Evolutionary conservation across 148 eudicot genomes (phyloP).

Genomic region (Gaultheria prostrata): DNA sequence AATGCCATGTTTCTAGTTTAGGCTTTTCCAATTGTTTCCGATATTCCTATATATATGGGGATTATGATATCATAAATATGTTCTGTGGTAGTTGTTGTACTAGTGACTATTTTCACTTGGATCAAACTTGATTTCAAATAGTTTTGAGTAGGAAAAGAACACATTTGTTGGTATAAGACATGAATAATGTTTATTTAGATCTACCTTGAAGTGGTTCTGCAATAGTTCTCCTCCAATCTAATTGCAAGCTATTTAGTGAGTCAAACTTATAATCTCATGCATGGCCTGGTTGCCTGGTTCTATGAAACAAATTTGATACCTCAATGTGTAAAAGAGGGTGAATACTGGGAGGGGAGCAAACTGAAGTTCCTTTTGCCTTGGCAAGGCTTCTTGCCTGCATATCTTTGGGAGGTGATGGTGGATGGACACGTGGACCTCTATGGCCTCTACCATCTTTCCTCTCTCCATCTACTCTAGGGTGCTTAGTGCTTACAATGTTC

Average conservation of each 20-base stretch:
- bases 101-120: not conserved
- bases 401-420: no score
- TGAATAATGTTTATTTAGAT: not conserved
- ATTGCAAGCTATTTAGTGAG: not conserved
- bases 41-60: not conserved
- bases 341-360: not conserved
- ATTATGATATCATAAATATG: not conserved
- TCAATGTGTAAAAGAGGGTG: not conserved
- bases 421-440: not conserved
- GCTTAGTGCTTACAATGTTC: not conserved
- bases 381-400: not conserved
- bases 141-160: not conserved
- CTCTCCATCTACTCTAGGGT: constrained; percentile 10
- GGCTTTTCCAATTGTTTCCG: no score
- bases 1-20: no score
- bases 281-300: not conserved
- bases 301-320: not conserved
- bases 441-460: not conserved
- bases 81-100: not conserved
- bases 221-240: not conserved
- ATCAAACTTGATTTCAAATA: not conserved
- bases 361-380: not conserved
- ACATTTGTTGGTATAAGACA: not conserved
- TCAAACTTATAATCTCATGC: not conserved
- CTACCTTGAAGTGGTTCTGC: not conserved